Evolutionary conservation across 306 rosid species (phyloP).

Genomic region (Prunus kanzakura): DNA sequence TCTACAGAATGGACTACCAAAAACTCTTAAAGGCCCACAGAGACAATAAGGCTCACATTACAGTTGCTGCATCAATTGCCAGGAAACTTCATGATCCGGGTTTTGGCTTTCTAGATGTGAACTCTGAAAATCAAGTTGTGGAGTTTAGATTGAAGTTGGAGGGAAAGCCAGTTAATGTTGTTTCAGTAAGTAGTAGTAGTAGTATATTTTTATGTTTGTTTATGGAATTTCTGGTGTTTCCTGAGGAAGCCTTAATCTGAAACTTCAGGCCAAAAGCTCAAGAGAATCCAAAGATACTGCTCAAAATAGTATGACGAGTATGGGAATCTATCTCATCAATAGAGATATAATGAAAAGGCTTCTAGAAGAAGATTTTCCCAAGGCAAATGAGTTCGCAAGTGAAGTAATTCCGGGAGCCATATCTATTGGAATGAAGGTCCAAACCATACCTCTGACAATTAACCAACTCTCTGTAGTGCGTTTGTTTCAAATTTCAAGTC

Average conservation of each 20-base stretch:
- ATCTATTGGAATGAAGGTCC: conserved; percentile 39
- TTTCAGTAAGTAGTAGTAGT: conserved; percentile 15
- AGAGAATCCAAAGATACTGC: conserved; percentile 4
- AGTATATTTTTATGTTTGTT: not conserved
- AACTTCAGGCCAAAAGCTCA: conserved; percentile 18
- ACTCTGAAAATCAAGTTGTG: conserved; percentile 18
- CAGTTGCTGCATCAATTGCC: conserved; percentile 31
- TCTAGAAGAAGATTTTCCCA: conserved; percentile 26
- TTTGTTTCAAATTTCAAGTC: not conserved
- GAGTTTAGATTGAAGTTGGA: conserved; percentile 23
- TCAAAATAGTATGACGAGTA: conserved; percentile 19
- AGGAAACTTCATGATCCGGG: conserved; percentile 24
- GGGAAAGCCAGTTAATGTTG: not conserved
- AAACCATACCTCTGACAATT: not conserved
- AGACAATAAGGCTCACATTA: conserved; percentile 28
- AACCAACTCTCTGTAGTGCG: too few relatives aligned
- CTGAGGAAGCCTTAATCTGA: not conserved
- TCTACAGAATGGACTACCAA: conserved; percentile 42
- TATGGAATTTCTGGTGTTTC: not conserved
- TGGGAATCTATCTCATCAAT: conserved; percentile 39
- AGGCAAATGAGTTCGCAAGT: conserved; percentile 31
- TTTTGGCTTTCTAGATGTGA: conserved; percentile 31
- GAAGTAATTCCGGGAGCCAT: conserved; percentile 45
- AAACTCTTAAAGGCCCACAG: conserved; percentile 30
- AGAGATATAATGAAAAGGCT: conserved; percentile 27